phyloP scores from a whole-genome alignment of 1,284 basidiomycete species.

The Rhodotorula sp. region DNA sequence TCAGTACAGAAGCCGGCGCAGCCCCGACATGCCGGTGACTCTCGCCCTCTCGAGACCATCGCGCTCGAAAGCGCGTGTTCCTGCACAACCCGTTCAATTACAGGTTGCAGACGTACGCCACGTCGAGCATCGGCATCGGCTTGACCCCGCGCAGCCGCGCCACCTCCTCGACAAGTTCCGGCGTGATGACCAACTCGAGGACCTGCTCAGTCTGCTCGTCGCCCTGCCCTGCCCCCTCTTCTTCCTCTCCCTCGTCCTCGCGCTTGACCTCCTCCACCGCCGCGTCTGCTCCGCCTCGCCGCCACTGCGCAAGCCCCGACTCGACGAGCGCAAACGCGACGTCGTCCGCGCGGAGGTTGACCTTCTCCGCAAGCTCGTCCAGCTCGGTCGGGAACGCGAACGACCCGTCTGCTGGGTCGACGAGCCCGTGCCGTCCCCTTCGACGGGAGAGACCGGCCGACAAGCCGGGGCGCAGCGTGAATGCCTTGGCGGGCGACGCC shows the following conservation, averaged over 20 bases:
- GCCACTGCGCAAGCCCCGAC: slow-evolving; percentile 69
- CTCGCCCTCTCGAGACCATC: no score
- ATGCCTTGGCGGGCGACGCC: slow-evolving; percentile 12
- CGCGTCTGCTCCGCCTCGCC: slow-evolving; percentile 27
- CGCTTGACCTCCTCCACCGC: slow-evolving; percentile 10
- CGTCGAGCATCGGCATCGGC: slow-evolving; percentile 26
- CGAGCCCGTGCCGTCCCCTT: not conserved
- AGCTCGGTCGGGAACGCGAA: slow-evolving; percentile 30
- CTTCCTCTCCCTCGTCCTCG: slow-evolving; percentile 14
- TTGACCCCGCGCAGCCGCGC: slow-evolving; percentile 66
- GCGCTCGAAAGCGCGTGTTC: no score
- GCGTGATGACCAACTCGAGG: slow-evolving; percentile 61
- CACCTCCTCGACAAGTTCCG: slow-evolving; percentile 70
- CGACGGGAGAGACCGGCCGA: not conserved
- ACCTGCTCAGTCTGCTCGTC: slow-evolving; percentile 49
- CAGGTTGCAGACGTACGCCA: slow-evolving; percentile 22
- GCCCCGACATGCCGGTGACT: no score
- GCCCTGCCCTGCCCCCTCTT: slow-evolving; percentile 13
- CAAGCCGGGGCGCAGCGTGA: slow-evolving; percentile 17
- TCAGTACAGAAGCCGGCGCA: no score
- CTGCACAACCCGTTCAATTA: not conserved
- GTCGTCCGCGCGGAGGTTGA: slow-evolving; percentile 75
- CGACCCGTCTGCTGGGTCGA: slow-evolving; percentile 7
- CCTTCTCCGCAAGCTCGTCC: slow-evolving; percentile 24
- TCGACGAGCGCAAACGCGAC: slow-evolving; percentile 84